Conservation (phyloP, 202 grass and related monocot genomes). For the Elaeis oleifera region DNA sequence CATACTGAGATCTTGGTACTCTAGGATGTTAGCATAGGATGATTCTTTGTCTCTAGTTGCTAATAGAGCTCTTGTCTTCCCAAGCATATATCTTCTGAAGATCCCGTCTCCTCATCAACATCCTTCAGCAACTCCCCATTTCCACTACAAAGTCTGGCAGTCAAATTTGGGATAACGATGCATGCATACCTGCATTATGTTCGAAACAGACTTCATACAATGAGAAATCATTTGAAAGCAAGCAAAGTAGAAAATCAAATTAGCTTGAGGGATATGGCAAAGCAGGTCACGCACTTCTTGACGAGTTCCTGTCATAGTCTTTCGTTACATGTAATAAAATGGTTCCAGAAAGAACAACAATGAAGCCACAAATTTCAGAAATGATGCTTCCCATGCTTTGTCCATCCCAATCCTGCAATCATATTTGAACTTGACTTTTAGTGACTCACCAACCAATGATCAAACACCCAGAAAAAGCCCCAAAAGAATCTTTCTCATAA, state of each 20-base stretch:
- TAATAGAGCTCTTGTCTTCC: constrained; percentile 67
- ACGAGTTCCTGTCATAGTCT: constrained; percentile 73
- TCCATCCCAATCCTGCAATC: constrained; percentile 80
- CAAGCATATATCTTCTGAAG: constrained; percentile 37
- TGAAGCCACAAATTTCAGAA: constrained; percentile 93
- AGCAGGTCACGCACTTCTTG: constrained; percentile 46
- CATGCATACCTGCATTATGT: constrained; percentile 45
- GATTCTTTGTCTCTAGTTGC: neutral
- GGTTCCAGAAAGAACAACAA: constrained; percentile 82
- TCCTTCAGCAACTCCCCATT: constrained; percentile 67
- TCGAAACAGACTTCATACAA: no score
- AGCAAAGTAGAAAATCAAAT: no score
- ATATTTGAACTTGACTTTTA: constrained; percentile 2
- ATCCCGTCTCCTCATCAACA: constrained; percentile 35
- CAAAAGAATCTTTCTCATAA: no score
- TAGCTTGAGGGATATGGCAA: neutral
- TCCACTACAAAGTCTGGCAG: constrained; percentile 35
- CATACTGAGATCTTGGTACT: no score
- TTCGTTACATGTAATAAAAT: constrained; percentile 86
- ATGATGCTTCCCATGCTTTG: constrained; percentile 74
- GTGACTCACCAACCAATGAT: no score
- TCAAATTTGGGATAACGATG: constrained; percentile 66
- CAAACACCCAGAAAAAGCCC: no score
- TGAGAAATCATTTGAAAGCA: no score
- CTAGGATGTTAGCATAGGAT: no score